Conservation (phyloP, 805 yeast genomes). For the Candida railenensis region DNA sequence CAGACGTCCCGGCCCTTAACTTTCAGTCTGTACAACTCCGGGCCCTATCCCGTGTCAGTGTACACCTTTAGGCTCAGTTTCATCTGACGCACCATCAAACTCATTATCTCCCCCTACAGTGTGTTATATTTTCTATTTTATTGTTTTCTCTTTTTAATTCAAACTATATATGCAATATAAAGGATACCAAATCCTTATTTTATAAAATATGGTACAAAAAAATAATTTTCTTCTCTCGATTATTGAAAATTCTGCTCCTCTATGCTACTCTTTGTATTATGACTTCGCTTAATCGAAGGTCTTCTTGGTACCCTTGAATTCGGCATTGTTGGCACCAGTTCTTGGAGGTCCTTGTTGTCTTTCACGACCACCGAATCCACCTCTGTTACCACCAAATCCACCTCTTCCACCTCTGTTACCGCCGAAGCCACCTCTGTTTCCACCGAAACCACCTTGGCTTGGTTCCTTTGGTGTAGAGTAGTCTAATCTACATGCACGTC, state of each 20-base stretch:
- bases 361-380: constrained; percentile 35
- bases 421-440: constrained; percentile 43
- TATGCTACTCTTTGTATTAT: not conserved
- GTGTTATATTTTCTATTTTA: not conserved
- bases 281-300: constrained; percentile 60
- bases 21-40: too few species aligned
- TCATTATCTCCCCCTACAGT: not conserved
- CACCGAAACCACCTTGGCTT: constrained; percentile 40
- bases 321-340: constrained; percentile 59
- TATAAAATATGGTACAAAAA: not conserved
- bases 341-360: constrained; percentile 60
- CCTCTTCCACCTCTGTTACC: constrained; percentile 25
- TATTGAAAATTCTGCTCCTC: not conserved
- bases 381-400: constrained; percentile 19
- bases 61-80: too few species aligned
- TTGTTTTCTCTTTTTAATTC: not conserved
- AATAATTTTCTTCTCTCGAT: not conserved
- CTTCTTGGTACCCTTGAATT: constrained; percentile 82
- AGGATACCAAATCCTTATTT: not conserved
- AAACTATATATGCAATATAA: not conserved
- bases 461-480: constrained; percentile 86
- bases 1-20: too few species aligned
- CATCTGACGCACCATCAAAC: not conserved
- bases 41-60: too few species aligned
- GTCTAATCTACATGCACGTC: constrained; percentile 93